Conservation (phyloP, 2,329 filamentous ascomycete genomes). For the Epichloe brachyelytri region DNA sequence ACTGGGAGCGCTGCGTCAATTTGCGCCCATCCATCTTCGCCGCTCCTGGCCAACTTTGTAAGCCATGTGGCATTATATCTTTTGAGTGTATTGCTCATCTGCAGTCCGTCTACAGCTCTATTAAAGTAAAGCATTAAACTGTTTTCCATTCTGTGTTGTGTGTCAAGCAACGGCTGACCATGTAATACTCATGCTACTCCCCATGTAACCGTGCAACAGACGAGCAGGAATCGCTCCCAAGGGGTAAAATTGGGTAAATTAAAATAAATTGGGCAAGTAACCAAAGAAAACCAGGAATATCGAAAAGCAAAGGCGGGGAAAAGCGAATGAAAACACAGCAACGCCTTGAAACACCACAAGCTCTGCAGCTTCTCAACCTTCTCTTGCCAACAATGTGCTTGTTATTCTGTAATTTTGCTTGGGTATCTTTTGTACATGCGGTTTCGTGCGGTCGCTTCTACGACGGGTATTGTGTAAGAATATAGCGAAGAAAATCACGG, state of each 20-base stretch:
- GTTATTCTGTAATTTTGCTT: slow-evolving; percentile 1
- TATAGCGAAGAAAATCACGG: neutral
- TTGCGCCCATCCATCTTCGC: no score
- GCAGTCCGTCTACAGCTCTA: neutral
- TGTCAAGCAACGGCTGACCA: neutral
- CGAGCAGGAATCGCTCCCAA: neutral
- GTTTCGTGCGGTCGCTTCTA: slow-evolving; percentile 1
- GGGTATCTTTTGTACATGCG: slow-evolving; percentile 8
- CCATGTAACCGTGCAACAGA: neutral
- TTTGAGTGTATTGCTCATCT: no score
- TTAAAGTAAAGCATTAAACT: neutral
- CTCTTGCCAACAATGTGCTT: neutral
- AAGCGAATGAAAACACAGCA: neutral
- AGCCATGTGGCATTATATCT: no score
- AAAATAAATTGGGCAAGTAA: neutral
- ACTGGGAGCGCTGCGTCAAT: no score
- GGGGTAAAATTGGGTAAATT: neutral
- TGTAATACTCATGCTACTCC: neutral
- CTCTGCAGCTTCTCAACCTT: slow-evolving; percentile 4
- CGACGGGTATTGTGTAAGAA: slow-evolving; percentile 5
- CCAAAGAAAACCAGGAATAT: neutral
- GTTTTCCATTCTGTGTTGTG: neutral
- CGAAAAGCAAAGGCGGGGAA: neutral
- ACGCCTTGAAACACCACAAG: slow-evolving; percentile 5
- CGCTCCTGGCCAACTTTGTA: no score